phyloP scores from a whole-genome alignment of 495 filamentous ascomycete species.

The Tuber borchii region DNA sequence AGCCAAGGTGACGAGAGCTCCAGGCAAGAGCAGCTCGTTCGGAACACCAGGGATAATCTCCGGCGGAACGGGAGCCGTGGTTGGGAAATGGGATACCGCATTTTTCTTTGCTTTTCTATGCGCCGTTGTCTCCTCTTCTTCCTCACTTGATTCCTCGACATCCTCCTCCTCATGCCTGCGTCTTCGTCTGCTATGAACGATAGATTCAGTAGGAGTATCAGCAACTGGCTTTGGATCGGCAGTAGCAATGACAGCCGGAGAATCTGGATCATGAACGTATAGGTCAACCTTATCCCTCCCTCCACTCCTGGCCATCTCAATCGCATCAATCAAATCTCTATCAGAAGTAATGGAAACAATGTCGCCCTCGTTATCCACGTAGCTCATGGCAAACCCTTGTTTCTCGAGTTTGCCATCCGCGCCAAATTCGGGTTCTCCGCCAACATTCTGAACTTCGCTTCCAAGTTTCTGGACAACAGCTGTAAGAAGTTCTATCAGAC shows the following conservation, averaged over 20 bases:
- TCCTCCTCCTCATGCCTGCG: constrained; percentile 50
- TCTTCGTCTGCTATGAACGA: constrained; percentile 55
- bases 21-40: constrained; percentile 88
- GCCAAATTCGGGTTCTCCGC: constrained; percentile 64
- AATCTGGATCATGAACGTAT: constrained; percentile 89
- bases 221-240: constrained; percentile 60
- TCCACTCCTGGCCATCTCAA: constrained; percentile 68
- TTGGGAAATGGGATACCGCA: constrained; percentile 13
- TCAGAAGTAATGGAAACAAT: constrained; percentile 97
- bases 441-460: constrained; percentile 75
- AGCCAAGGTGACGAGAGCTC: constrained; percentile 88
- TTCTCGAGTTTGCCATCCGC: constrained; percentile 71
- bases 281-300: constrained; percentile 89
- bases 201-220: constrained; percentile 49
- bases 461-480: constrained; percentile 82
- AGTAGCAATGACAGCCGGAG: constrained; percentile 64
- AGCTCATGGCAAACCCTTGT: constrained; percentile 89
- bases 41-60: constrained; percentile 81
- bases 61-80: constrained; percentile 41
- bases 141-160: constrained; percentile 56
- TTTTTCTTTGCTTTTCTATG: constrained; percentile 41
- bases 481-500: constrained; percentile 72
- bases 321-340: constrained; percentile 83
- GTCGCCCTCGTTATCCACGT: constrained; percentile 94
- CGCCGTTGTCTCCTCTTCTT: constrained; percentile 50